Evolutionary conservation across 768 basidiomycete species (phyloP).

Genomic region (Sistotremastrum niveocremeum): DNA sequence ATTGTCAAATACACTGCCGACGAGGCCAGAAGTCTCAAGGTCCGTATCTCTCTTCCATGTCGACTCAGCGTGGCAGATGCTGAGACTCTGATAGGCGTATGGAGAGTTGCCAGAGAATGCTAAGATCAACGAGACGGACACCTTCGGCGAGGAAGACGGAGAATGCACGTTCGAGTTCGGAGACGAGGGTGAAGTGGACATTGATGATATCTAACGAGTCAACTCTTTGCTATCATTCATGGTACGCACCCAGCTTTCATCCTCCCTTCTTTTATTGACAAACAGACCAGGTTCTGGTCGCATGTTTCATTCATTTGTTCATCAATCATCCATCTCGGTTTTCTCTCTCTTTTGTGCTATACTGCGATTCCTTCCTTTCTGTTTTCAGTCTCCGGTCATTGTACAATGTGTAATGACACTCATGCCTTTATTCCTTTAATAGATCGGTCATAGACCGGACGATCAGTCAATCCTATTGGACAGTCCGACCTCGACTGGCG

Average conservation of each 20-base stretch:
- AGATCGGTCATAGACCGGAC: no score
- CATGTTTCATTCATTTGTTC: no score
- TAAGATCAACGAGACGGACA: conserved; percentile 95
- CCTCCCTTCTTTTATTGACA: no score
- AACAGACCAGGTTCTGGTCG: no score
- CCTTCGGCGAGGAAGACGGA: conserved; percentile 81
- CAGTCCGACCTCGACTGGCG: no score
- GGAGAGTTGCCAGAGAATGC: conserved; percentile 94
- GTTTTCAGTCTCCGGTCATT: not conserved
- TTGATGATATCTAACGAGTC: conserved; percentile 67
- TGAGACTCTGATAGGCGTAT: conserved; percentile 42
- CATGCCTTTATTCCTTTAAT: no score
- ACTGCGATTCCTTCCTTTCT: not conserved
- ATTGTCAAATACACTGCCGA: conserved; percentile 98
- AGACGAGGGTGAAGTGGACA: conserved; percentile 78
- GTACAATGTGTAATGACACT: no score
- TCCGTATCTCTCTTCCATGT: conserved; percentile 19
- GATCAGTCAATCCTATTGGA: no score
- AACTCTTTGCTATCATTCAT: not conserved
- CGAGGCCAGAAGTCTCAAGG: conserved; percentile 60
- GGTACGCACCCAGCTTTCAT: no score
- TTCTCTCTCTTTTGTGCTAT: not conserved
- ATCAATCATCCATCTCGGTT: no score
- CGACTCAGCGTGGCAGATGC: not conserved
- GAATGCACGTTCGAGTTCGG: conserved; percentile 87